phyloP scores from a whole-genome alignment of 495 filamentous ascomycete genomes.

The Tuber umbilicatum region DNA sequence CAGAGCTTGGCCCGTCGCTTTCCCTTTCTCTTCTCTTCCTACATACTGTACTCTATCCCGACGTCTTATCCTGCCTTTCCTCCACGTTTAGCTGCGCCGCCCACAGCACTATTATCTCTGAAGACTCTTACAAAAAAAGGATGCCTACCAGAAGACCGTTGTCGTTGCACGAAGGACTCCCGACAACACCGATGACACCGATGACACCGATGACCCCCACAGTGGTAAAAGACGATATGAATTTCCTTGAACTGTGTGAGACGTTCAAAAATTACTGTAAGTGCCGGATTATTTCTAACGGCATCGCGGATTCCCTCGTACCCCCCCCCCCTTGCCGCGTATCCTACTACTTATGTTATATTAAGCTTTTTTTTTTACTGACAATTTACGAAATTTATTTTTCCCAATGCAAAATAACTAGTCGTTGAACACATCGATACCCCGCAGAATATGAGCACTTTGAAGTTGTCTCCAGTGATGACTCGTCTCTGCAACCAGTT shows the following conservation, averaged over 20 bases:
- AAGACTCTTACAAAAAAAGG: conserved; percentile 12
- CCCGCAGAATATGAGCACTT: conserved; percentile 33
- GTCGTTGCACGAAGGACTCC: conserved; percentile 26
- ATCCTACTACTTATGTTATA: background rate
- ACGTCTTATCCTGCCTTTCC: background rate
- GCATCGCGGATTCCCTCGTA: background rate
- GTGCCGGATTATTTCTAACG: conserved; percentile 6
- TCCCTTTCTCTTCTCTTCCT: background rate
- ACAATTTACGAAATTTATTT: background rate
- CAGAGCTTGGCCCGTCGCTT: background rate
- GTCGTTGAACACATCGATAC: conserved; percentile 40
- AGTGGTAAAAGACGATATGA: conserved; percentile 39
- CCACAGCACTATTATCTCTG: background rate
- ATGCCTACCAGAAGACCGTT: conserved; percentile 28
- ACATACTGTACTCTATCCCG: background rate
- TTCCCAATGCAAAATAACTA: conserved; percentile 22
- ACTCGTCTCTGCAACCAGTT: conserved; percentile 35
- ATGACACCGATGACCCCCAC: conserved; percentile 25
- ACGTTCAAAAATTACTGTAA: conserved; percentile 35
- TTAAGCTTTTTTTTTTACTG: conserved; percentile 1
- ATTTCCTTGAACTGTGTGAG: conserved; percentile 36
- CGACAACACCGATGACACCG: conserved; percentile 21
- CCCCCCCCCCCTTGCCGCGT: background rate
- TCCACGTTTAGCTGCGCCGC: background rate
- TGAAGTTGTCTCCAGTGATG: conserved; percentile 35